A percentile compares a stretch with the other conserved stretches of the same genome.
phyloP scores from a whole-genome alignment of 192 early-diverging fungal genomes.

The Coemansia sp. region DNA sequence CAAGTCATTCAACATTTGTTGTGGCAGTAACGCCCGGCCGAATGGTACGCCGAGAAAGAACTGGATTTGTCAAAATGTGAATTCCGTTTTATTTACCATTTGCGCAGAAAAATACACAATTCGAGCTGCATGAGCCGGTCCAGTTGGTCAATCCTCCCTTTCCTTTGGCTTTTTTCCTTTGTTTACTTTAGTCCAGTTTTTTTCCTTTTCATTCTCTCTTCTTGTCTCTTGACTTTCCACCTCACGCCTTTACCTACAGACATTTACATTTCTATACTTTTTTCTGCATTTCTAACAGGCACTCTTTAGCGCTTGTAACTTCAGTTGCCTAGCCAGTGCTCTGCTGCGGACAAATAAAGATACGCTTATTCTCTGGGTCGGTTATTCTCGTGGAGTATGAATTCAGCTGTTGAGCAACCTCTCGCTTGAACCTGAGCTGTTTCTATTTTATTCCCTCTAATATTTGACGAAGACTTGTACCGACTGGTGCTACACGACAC shows the following conservation, averaged over 20 bases:
- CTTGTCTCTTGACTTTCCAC: neutral
- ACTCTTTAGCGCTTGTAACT: too few species aligned
- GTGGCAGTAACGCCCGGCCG: too few species aligned
- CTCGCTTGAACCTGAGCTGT: too few species aligned
- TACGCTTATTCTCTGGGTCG: neutral
- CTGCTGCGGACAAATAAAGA: neutral
- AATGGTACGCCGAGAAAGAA: too few species aligned
- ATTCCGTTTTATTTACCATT: neutral
- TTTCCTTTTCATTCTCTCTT: neutral
- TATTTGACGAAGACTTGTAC: neutral
- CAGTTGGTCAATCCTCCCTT: neutral
- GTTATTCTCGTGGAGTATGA: neutral
- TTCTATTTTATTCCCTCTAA: too few species aligned
- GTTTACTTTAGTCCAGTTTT: neutral
- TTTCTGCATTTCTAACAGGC: conserved; percentile 1
- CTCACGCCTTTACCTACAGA: neutral
- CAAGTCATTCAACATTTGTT: too few species aligned
- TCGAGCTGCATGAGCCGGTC: neutral
- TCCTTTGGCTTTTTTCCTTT: neutral
- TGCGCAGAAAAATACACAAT: neutral
- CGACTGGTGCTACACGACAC: too few species aligned
- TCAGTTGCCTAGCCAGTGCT: too few species aligned
- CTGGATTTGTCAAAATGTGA: too few species aligned
- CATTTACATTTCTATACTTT: neutral
- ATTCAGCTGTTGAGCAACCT: neutral